Evolutionary conservation across 2,329 filamentous ascomycete genomes (phyloP), one percentile per base, ranked within the genome.

Genomic region (Hymenoscyphus linearis): DNA sequence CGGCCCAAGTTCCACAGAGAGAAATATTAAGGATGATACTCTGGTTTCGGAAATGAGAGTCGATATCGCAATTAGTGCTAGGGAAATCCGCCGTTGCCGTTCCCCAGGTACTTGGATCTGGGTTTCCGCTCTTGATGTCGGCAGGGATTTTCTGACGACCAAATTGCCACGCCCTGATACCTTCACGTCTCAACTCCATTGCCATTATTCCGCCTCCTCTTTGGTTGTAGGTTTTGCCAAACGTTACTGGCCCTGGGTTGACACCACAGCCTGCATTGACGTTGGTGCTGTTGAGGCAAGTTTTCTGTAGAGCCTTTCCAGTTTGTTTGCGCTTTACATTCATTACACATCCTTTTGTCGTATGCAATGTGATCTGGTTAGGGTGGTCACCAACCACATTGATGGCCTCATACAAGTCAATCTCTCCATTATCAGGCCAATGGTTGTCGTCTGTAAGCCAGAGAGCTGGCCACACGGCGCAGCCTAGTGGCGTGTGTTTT

Each of bases 1-100:
- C 90, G 4, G 92, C 92, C 92, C 92, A 96, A 72, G 87, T 85
- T 27, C 93, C 93, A 75, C 93, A 97, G 72, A 96, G 89, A 36
- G 89, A 89, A 2, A 87, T 95, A 76, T 93, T 86, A 73, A 93
- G 87, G 68, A 93, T 84, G 66, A 97, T 86, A 69, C 87, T 84
- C 78, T 96, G 83, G 64, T 88, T 77, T 63, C 78, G 78, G 77
- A 97, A 96, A 74, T 88, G 82, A 1, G 75, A 69, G 60, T 84
- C 78, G 64, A 96, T 88, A 68, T 93, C 77, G 76, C 93, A 97
- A 22, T 73, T 64, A 59, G 79, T 81, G 58, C 77, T 79, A 22
- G 81, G 82, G 57, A 81, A 77, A 61, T 77, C 70, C 1, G 77
- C 78, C 62, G 76, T 76, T 0, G 80, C 78, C 10, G 69, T 75